phyloP scores from a whole-genome alignment of 139 green algal genomes.

The Picochlorum sp. region DNA sequence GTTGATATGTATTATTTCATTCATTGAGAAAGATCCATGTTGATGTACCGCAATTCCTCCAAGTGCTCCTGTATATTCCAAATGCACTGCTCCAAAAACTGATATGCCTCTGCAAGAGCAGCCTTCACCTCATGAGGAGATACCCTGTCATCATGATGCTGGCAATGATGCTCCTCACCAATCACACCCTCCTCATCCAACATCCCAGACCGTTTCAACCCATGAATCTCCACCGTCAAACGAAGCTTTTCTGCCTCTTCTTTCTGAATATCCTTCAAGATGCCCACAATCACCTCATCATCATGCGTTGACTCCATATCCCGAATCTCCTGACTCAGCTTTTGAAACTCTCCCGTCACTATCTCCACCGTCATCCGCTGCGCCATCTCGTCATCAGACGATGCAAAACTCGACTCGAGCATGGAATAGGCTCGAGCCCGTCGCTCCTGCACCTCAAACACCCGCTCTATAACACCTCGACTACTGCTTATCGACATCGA shows the following conservation, averaged over 20 bases:
- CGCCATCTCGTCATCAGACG: not conserved
- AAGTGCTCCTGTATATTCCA: not conserved
- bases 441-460: not conserved
- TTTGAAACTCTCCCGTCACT: not conserved
- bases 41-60: not conserved
- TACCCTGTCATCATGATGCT: not conserved
- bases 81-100: not conserved
- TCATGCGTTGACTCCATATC: not conserved
- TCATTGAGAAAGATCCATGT: not conserved
- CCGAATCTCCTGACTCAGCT: not conserved
- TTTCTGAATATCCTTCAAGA: conserved; percentile 3
- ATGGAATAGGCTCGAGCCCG: not conserved
- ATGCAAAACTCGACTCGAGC: not conserved
- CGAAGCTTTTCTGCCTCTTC: conserved; percentile 9
- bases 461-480: not conserved
- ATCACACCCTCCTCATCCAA: not conserved
- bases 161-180: not conserved
- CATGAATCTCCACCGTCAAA: conserved; percentile 3
- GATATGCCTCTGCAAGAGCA: not conserved
- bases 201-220: conserved; percentile 1
- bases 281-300: not conserved
- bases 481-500: conserved; percentile 1
- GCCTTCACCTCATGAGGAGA: not conserved
- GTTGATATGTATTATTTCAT: not conserved
- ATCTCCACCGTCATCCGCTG: not conserved